Evolutionary conservation across 2,329 filamentous ascomycete genomes (phyloP), one percentile per base, ranked within the genome.

Genomic region (Colletotrichum filicis): DNA sequence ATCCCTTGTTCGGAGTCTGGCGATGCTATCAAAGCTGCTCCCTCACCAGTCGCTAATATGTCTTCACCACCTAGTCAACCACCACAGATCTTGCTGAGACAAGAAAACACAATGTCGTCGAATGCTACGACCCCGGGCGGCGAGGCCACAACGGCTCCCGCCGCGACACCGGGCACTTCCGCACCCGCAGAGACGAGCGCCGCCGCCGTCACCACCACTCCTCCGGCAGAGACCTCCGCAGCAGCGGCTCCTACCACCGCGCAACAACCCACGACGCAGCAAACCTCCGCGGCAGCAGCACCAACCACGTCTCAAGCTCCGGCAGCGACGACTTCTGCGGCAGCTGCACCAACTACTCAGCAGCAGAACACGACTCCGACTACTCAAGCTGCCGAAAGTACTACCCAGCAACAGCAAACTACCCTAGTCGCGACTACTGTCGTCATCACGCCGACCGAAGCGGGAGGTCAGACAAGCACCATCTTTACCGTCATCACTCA

Each of bases 31-130:
- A 4, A 37, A 49, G 30, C 30, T 52, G 5, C 37, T 66, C 30
- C 30, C 14, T 14, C 14, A 42, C 49, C 57, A 22, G 56, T 69
- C 55, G 75, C 79, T 82, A 76, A 81, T 76, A 81, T 79, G 79
- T 64, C 68, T 28, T 65, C 71, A 55, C 62, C 71, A 32, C 73
- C 72, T 66, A 82, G 79, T 67, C 73, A 68, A 30, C 71, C 74
- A 37, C 77, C 78, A 35, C 71, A 77, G 73, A 66, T 66, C 11
- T 72, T 80, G 52, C 76, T 72, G 72, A 78, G 77, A 64, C 74
- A 76, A 62, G 60, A 67, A 62, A 78, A 80, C 76, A 73, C 71
- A 71, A 82, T 82, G 80, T 79, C 42, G 42, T 49, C 73, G 7
- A 68, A 58, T 57, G 63, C 22, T 8, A 71, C 73, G 9, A 58